Evolutionary conservation across 805 yeast genomes (phyloP).

Genomic region (Sugiyamaella valdiviana): DNA sequence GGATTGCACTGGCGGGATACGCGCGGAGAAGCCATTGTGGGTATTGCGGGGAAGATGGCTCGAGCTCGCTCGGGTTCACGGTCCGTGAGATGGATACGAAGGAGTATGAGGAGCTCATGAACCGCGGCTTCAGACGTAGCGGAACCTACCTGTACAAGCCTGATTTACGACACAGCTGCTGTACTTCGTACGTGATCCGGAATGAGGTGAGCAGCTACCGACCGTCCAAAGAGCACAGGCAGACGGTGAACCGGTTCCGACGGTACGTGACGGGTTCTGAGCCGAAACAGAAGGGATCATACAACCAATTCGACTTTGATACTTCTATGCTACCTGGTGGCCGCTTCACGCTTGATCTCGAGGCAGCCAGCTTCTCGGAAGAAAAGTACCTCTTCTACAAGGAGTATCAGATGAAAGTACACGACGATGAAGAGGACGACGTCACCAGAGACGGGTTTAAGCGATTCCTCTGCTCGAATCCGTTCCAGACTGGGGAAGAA

Average conservation of each 20-base stretch:
- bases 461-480: slow-evolving; percentile 63
- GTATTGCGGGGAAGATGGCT: slow-evolving; percentile 51
- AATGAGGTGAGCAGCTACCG: slow-evolving; percentile 44
- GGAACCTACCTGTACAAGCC: slow-evolving; percentile 63
- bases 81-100: slow-evolving; percentile 42
- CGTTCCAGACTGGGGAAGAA: slow-evolving; percentile 37
- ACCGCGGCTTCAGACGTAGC: slow-evolving; percentile 73
- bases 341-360: slow-evolving; percentile 40
- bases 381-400: slow-evolving; percentile 50
- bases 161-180: slow-evolving; percentile 67
- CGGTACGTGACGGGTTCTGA: neutral
- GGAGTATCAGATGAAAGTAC: slow-evolving; percentile 67
- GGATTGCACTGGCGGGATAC: slow-evolving; percentile 8
- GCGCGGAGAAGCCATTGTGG: slow-evolving; percentile 46
- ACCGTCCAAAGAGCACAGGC: slow-evolving; percentile 60
- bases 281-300: slow-evolving; percentile 17
- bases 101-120: slow-evolving; percentile 59
- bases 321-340: slow-evolving; percentile 31
- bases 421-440: slow-evolving; percentile 50
- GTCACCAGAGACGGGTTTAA: slow-evolving; percentile 45
- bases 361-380: slow-evolving; percentile 43
- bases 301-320: slow-evolving; percentile 32
- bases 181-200: slow-evolving; percentile 73
- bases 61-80: slow-evolving; percentile 30
- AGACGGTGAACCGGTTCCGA: slow-evolving; percentile 54